A percentile compares a stretch with the other conserved stretches of the same genome.
Conservation (phyloP, 2,329 filamentous ascomycete genomes). For the Chrysoporthe austroafricana region DNA sequence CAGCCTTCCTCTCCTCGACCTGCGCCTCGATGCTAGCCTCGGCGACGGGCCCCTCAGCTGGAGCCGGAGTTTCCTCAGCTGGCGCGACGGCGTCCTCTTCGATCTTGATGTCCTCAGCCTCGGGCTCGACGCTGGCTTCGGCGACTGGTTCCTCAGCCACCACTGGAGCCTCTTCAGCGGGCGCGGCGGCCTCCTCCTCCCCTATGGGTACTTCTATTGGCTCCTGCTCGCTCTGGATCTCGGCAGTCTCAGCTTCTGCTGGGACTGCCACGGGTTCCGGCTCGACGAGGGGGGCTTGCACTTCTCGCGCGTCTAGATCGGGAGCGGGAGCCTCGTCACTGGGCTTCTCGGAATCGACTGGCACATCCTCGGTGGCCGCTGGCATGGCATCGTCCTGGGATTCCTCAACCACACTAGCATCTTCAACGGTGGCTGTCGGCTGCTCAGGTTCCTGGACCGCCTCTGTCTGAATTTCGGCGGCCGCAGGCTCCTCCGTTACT, state of each 20-base stretch:
- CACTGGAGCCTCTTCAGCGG: neutral
- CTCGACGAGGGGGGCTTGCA: neutral
- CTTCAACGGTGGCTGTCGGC: neutral
- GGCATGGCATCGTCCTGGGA: constrained; percentile 5
- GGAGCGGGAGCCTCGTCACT: neutral
- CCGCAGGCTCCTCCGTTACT: neutral
- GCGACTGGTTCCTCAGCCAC: constrained; percentile 4
- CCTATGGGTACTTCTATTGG: neutral
- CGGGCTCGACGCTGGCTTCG: neutral
- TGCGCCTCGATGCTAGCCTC: constrained; percentile 10
- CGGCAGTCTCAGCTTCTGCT: neutral
- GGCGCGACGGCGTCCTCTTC: neutral
- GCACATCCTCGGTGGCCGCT: constrained; percentile 10
- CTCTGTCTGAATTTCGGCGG: constrained; percentile 1
- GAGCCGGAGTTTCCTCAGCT: neutral
- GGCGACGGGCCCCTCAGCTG: constrained; percentile 9
- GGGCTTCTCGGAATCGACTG: constrained; percentile 1
- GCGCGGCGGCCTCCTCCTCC: neutral
- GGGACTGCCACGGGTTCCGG: constrained; percentile 3
- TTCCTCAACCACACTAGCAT: neutral
- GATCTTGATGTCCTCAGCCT: neutral
- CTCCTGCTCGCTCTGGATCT: constrained; percentile 3
- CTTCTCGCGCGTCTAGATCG: neutral
- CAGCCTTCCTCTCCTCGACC: constrained; percentile 17
- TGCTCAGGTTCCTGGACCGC: constrained; percentile 1